These are phyloP conservation scores for Coemansia nantahalensis DNA, from an alignment of 192 early-diverging fungal genomes.

Conservation along the genomic window DNA sequence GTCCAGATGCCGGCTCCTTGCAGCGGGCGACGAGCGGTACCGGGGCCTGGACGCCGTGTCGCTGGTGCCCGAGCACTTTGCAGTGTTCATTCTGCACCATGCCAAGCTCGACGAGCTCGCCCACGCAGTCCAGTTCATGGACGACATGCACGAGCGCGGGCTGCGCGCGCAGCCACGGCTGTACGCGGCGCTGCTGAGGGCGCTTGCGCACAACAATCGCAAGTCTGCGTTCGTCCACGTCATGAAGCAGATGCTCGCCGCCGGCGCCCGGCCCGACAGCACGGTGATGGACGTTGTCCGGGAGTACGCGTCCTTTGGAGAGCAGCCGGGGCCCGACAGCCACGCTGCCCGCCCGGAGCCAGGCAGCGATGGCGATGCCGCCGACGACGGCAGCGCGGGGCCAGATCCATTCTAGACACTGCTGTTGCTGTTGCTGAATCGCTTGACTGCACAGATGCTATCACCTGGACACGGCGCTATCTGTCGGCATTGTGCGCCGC, in stretches of 20 bases:
- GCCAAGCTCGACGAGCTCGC: neutral
- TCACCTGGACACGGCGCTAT: too few relatives aligned
- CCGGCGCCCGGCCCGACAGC: neutral
- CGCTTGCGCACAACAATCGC: conserved; percentile 1
- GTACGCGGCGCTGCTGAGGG: conserved; percentile 15
- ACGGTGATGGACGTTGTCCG: conserved; percentile 15
- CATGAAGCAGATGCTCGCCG: conserved; percentile 23
- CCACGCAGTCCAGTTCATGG: conserved; percentile 12
- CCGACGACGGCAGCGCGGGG: too few relatives aligned
- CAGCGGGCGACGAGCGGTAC: conserved; percentile 1
- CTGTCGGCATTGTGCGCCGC: too few relatives aligned
- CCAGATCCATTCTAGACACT: too few relatives aligned
- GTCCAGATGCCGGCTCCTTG: conserved; percentile 9
- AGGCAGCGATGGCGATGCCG: too few relatives aligned
- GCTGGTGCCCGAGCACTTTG: conserved; percentile 14
- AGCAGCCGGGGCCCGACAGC: too few relatives aligned
- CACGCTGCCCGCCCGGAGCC: too few relatives aligned
- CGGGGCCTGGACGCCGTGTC: conserved; percentile 9
- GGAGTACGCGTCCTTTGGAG: conserved; percentile 1
- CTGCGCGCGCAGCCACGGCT: conserved; percentile 6
- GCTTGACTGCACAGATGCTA: too few relatives aligned
- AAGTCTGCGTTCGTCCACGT: conserved; percentile 11
- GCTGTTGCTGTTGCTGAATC: too few relatives aligned
- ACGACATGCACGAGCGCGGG: conserved; percentile 17
- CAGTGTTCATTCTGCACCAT: conserved; percentile 17